Conservation (phyloP, 2,329 filamentous ascomycete genomes). For the Microdochium trichocladiopsis region DNA sequence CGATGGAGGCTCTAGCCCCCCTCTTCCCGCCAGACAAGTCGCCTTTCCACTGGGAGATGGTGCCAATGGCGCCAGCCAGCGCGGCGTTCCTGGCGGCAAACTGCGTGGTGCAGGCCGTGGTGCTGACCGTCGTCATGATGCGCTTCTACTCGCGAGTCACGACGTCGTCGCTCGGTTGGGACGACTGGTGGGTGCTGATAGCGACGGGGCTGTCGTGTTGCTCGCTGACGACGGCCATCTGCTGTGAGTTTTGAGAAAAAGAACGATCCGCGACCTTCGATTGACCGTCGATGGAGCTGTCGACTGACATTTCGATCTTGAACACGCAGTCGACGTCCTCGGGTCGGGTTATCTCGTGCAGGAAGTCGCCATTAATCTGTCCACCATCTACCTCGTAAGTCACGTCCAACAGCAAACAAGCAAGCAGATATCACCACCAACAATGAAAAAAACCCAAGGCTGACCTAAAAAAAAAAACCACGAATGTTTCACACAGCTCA, state of each 20-base stretch:
- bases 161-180: not conserved
- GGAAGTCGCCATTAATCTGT: not conserved
- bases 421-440: not conserved
- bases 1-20: not conserved
- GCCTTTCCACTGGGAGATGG: not conserved
- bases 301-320: not conserved
- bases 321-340: not conserved
- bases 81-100: not conserved
- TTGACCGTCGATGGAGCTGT: not conserved
- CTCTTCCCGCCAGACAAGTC: not conserved
- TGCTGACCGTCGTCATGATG: not conserved
- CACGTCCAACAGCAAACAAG: no score
- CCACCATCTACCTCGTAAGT: not conserved
- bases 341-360: not conserved
- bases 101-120: not conserved
- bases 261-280: not conserved
- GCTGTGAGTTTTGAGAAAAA: not conserved
- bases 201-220: not conserved
- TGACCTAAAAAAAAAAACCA: no score
- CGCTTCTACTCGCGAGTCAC: not conserved
- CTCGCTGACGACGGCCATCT: not conserved
- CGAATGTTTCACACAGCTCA: not conserved
- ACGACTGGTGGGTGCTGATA: not conserved
- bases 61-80: not conserved
- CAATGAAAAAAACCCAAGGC: not conserved